Evolutionary conservation across 441 rosid species (phyloP).

Genomic region (Pelargonium citronellum): DNA sequence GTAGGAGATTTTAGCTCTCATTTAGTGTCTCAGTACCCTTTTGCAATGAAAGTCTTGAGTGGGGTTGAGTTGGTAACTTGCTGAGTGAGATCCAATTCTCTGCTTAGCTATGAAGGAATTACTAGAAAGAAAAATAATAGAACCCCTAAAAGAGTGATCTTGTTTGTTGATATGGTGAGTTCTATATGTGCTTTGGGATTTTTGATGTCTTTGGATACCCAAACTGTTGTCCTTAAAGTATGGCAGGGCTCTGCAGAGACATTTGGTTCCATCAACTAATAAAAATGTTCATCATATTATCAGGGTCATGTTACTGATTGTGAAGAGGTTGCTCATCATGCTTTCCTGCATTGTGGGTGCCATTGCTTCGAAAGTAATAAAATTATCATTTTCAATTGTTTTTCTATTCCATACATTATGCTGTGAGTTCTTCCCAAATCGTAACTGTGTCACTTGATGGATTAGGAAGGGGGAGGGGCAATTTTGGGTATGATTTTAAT

Average conservation of each 20-base stretch:
- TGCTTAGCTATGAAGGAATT: neutral
- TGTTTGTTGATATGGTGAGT: no score
- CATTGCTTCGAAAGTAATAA: no score
- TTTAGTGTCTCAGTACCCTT: neutral
- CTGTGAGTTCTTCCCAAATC: neutral
- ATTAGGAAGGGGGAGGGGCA: neutral
- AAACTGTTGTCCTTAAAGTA: no score
- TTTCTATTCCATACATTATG: constrained; percentile 6
- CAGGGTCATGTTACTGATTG: neutral
- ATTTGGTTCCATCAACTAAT: no score
- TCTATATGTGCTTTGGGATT: no score
- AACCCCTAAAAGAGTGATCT: neutral
- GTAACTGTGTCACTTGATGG: neutral
- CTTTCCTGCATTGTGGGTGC: no score
- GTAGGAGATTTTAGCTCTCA: neutral
- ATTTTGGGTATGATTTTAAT: neutral
- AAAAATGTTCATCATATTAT: neutral
- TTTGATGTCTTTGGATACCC: no score
- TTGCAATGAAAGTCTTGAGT: neutral
- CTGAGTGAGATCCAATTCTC: neutral
- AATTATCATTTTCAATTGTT: neutral
- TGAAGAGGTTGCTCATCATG: neutral
- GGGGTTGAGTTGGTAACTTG: neutral
- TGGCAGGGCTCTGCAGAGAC: no score
- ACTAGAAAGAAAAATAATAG: neutral